Evolutionary conservation across 805 yeast genomes (phyloP).

Genomic region (Kodamaea kakaduensis): DNA sequence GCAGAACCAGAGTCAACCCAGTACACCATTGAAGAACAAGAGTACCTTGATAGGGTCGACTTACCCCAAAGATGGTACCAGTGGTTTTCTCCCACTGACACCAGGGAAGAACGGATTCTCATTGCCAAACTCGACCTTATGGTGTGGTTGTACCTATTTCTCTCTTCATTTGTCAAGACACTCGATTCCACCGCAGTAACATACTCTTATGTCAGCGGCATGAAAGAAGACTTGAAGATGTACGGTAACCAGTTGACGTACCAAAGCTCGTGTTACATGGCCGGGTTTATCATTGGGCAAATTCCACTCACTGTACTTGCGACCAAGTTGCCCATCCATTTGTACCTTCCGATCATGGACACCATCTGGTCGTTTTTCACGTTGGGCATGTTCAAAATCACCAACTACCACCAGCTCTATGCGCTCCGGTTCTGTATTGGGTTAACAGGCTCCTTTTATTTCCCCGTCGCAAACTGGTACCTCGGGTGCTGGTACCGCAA

Average conservation of each 20-base stretch:
- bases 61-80: slow-evolving; percentile 24
- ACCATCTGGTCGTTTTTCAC: slow-evolving; percentile 21
- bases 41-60: slow-evolving; percentile 9
- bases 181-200: slow-evolving; percentile 22
- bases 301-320: slow-evolving; percentile 21
- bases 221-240: slow-evolving; percentile 19
- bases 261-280: slow-evolving; percentile 20
- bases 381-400: slow-evolving; percentile 17
- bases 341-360: slow-evolving; percentile 19
- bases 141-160: slow-evolving; percentile 21
- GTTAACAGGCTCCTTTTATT: slow-evolving; percentile 15
- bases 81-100: slow-evolving; percentile 26
- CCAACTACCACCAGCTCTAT: slow-evolving; percentile 16
- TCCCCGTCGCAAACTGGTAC: slow-evolving; percentile 12
- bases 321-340: slow-evolving; percentile 19
- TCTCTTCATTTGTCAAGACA: slow-evolving; percentile 23
- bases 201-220: slow-evolving; percentile 22
- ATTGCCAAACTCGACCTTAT: slow-evolving; percentile 23
- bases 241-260: slow-evolving; percentile 21
- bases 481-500: slow-evolving; percentile 53
- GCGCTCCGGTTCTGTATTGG: slow-evolving; percentile 22
- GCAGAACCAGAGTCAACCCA: too few species aligned
- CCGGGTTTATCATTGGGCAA: slow-evolving; percentile 22
- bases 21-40: slow-evolving; percentile 13
- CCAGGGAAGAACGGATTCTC: slow-evolving; percentile 22